Evolutionary conservation across 768 basidiomycete species (phyloP).

Genomic region (Solioccasus polychromus): DNA sequence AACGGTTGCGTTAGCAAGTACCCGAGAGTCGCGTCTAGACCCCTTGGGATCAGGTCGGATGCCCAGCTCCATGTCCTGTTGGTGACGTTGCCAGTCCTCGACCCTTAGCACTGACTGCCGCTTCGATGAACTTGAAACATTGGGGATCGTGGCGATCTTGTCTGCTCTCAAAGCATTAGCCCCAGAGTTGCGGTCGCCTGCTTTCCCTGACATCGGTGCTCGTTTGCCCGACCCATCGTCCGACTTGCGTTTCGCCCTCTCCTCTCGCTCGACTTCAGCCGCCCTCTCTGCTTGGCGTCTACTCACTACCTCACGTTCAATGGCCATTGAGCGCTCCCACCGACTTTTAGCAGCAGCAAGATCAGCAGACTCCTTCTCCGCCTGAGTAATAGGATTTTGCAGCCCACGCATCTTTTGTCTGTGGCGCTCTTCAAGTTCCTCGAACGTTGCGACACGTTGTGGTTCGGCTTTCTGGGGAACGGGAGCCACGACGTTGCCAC

Average conservation of each 20-base stretch:
- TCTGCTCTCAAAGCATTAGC: constrained; percentile 49
- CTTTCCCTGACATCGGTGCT: constrained; percentile 32
- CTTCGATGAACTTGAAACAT: constrained; percentile 44
- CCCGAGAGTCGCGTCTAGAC: constrained; percentile 25
- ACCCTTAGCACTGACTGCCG: constrained; percentile 77
- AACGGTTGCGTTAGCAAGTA: constrained; percentile 21
- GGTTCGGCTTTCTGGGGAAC: constrained; percentile 48
- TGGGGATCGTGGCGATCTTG: constrained; percentile 45
- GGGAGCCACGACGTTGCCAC: constrained; percentile 38
- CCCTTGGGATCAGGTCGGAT: constrained; percentile 24
- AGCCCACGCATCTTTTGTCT: constrained; percentile 78
- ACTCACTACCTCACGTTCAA: constrained; percentile 73
- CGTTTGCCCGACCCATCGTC: constrained; percentile 41
- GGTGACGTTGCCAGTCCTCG: constrained; percentile 81
- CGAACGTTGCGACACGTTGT: constrained; percentile 71
- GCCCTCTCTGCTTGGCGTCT: constrained; percentile 72
- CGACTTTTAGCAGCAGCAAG: constrained; percentile 71
- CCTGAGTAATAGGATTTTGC: constrained; percentile 81
- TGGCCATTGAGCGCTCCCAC: constrained; percentile 76
- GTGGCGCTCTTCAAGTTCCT: constrained; percentile 84
- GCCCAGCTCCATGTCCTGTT: constrained; percentile 45
- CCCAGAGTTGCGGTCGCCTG: constrained; percentile 35
- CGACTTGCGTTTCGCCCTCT: constrained; percentile 45
- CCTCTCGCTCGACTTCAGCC: constrained; percentile 44
- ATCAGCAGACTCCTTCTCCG: constrained; percentile 73